phyloP scores from a whole-genome alignment of 75 land plant species.

The Larix kaempferi region DNA sequence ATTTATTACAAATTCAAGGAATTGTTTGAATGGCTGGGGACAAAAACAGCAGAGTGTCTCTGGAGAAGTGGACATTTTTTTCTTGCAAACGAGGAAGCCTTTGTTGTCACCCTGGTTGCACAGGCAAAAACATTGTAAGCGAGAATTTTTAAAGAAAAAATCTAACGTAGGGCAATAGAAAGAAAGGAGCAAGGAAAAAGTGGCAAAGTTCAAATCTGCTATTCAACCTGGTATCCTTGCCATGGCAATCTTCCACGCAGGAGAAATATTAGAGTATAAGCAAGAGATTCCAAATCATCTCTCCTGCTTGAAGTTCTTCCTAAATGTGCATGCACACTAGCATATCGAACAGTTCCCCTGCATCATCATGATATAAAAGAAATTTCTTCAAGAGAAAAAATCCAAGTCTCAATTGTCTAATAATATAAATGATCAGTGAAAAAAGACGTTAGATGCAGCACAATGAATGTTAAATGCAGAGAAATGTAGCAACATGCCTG shows the following conservation, averaged over 20 bases:
- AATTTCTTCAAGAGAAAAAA: background rate
- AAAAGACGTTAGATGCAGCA: background rate
- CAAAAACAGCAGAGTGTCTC: slow-evolving; percentile 88
- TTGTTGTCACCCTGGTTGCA: slow-evolving; percentile 85
- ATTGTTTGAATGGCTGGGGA: slow-evolving; percentile 84
- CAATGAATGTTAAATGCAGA: background rate
- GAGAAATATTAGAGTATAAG: slow-evolving; percentile 92
- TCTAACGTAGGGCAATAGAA: background rate
- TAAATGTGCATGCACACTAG: slow-evolving; percentile 98
- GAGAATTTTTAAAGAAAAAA: background rate
- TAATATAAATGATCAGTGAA: background rate
- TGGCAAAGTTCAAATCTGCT: background rate
- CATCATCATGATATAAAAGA: background rate
- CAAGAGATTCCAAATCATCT: slow-evolving; percentile 99
- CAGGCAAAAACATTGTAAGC: background rate
- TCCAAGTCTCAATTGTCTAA: background rate
- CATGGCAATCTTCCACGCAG: slow-evolving; percentile 96
- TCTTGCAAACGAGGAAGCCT: slow-evolving; percentile 91
- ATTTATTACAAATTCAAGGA: slow-evolving; percentile 86
- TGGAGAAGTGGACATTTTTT: slow-evolving; percentile 96
- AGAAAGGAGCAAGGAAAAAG: background rate
- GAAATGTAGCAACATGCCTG: slow-evolving; percentile 1
- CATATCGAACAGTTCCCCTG: slow-evolving; percentile 98
- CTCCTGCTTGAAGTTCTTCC: slow-evolving; percentile 95
- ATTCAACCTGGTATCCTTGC: slow-evolving; percentile 66